Conservation (phyloP, 495 filamentous ascomycete species). For the Xylaria castorea region DNA sequence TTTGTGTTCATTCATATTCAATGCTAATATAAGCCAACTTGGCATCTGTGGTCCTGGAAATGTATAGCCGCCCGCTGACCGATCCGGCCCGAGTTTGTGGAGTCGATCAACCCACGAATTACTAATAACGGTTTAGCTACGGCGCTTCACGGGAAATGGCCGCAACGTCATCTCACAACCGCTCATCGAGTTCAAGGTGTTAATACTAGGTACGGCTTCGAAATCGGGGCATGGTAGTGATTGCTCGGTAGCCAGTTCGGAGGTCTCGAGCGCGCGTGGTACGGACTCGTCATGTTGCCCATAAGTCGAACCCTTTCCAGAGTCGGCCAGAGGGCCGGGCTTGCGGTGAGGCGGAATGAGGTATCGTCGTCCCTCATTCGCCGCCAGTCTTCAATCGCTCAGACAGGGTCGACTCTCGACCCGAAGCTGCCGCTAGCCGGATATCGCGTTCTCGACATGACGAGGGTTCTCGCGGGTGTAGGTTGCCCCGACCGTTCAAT, state of each 20-base stretch:
- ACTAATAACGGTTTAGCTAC: not conserved
- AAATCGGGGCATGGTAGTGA: not conserved
- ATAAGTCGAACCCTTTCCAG: constrained; percentile 14
- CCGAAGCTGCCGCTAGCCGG: constrained; percentile 72
- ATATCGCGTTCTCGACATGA: constrained; percentile 93
- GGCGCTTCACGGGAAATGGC: not conserved
- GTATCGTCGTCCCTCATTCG: constrained; percentile 16
- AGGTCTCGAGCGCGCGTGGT: not conserved
- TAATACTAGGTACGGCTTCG: not conserved
- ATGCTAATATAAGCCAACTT: too few species aligned
- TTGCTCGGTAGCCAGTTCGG: not conserved
- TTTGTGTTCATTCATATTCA: too few species aligned
- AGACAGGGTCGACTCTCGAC: not conserved
- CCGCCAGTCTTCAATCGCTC: constrained; percentile 16
- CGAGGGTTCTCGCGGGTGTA: constrained; percentile 92
- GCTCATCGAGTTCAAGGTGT: not conserved
- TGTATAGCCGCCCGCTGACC: constrained; percentile 2
- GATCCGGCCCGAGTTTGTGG: constrained; percentile 7
- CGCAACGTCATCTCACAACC: not conserved
- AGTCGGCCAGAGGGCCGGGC: constrained; percentile 3
- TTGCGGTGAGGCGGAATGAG: constrained; percentile 1
- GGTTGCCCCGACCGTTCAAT: constrained; percentile 44
- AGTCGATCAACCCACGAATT: not conserved
- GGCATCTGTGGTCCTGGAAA: not conserved
- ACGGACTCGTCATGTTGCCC: constrained; percentile 10